Evolutionary conservation across 2,329 filamentous ascomycete genomes (phyloP).

Genomic region (Verticillium dahliae): DNA sequence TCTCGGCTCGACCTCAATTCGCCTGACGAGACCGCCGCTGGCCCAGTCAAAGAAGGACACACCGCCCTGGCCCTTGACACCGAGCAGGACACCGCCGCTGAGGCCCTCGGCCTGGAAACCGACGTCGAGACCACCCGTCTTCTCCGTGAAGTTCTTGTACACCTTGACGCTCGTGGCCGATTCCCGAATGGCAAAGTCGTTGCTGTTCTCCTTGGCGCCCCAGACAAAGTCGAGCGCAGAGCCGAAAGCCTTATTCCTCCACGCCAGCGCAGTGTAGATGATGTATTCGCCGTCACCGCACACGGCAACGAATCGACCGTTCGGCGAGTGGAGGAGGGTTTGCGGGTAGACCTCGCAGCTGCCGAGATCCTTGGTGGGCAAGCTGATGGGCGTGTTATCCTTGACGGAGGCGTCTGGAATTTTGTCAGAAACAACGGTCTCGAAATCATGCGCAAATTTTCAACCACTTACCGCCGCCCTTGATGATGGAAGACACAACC

Average conservation of each 20-base stretch:
- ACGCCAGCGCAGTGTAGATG: slow-evolving; percentile 93
- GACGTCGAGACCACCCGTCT: slow-evolving; percentile 80
- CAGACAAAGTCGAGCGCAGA: slow-evolving; percentile 94
- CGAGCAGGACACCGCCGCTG: slow-evolving; percentile 80
- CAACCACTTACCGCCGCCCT: slow-evolving; percentile 58
- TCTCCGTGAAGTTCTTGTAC: slow-evolving; percentile 96
- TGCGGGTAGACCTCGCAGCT: slow-evolving; percentile 96
- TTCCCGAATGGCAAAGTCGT: slow-evolving; percentile 96
- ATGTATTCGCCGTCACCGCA: slow-evolving; percentile 98
- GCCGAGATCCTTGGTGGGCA: slow-evolving; percentile 90
- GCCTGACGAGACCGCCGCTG: slow-evolving; percentile 77
- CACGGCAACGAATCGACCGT: slow-evolving; percentile 72
- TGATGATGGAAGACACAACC: slow-evolving; percentile 91
- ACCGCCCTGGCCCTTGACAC: slow-evolving; percentile 90
- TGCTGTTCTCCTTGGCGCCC: slow-evolving; percentile 95
- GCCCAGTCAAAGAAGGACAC: slow-evolving; percentile 97
- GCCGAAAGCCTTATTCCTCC: slow-evolving; percentile 96
- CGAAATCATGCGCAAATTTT: not conserved
- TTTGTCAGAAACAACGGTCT: slow-evolving; percentile 17
- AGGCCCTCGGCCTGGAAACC: slow-evolving; percentile 93
- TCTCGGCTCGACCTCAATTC: slow-evolving; percentile 75
- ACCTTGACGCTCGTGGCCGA: slow-evolving; percentile 92
- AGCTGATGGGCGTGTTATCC: slow-evolving; percentile 78
- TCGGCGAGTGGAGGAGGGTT: slow-evolving; percentile 90
- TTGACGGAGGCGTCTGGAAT: slow-evolving; percentile 66